These are phyloP conservation scores for Ophiostoma triangulosporum DNA, from an alignment of 2,329 filamentous ascomycete species.

Conservation along the genomic window DNA sequence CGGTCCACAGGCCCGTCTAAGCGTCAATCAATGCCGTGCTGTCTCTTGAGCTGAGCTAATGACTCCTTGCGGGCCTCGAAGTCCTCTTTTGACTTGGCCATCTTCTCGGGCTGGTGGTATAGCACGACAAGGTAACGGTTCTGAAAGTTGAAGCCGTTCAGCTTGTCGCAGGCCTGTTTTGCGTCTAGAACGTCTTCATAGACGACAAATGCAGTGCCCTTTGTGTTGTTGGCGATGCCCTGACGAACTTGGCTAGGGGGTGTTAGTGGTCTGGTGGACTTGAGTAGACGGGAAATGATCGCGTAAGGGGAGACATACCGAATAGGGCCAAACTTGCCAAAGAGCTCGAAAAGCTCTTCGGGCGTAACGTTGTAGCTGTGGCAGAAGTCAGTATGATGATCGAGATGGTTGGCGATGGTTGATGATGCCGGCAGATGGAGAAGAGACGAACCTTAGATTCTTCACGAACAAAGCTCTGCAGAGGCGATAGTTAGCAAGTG, in stretches of 20 bases:
- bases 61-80: conserved; percentile 87
- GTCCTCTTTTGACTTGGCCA: conserved; percentile 78
- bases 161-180: conserved; percentile 96
- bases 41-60: conserved; percentile 94
- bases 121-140: conserved; percentile 87
- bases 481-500: conserved; percentile 17
- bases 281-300: not conserved
- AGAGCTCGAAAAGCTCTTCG: conserved; percentile 96
- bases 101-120: conserved; percentile 54
- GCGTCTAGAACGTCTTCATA: conserved; percentile 99
- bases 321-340: conserved; percentile 92
- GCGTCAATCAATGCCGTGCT: conserved; percentile 98
- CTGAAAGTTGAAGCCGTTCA: conserved; percentile 99
- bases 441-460: conserved; percentile 75
- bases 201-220: conserved; percentile 97
- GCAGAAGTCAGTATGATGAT: not conserved
- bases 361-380: conserved; percentile 93
- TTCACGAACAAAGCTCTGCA: conserved; percentile 97
- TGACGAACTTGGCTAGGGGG: conserved; percentile 80
- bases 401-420: not conserved
- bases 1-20: conserved; percentile 54
- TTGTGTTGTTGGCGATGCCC: conserved; percentile 92
- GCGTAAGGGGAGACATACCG: conserved; percentile 49
- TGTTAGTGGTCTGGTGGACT: not conserved
- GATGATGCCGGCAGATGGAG: not conserved